Conservation (phyloP, 2,329 filamentous ascomycete genomes). For the Paracoccidioides brasiliensis region DNA sequence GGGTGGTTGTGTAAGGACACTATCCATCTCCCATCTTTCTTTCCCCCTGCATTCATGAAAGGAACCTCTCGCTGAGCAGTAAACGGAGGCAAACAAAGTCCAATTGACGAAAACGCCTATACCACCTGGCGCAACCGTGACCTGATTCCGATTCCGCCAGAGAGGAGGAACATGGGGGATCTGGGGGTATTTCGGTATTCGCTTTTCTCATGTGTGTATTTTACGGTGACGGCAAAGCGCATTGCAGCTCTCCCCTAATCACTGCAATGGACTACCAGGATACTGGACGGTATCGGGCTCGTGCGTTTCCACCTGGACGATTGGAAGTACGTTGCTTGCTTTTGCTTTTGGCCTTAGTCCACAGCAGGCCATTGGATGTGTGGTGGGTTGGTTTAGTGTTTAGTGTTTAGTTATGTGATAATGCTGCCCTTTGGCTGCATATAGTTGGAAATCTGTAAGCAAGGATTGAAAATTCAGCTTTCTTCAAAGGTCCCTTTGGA, state of each 20-base stretch:
- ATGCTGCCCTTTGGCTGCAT: background rate
- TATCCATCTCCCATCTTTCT: background rate
- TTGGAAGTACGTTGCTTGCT: slow-evolving; percentile 16
- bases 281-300: slow-evolving; percentile 21
- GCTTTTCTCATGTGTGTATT: background rate
- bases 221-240: background rate
- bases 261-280: slow-evolving; percentile 7
- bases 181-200: slow-evolving; percentile 15
- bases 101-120: slow-evolving; percentile 13
- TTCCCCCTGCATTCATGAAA: background rate
- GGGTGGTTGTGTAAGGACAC: too few relatives aligned
- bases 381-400: slow-evolving; percentile 8
- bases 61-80: too few relatives aligned
- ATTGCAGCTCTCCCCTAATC: background rate
- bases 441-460: too few relatives aligned
- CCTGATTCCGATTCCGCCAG: slow-evolving; percentile 18
- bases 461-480: too few relatives aligned
- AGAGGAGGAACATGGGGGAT: slow-evolving; percentile 18
- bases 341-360: slow-evolving; percentile 17
- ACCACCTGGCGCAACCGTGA: slow-evolving; percentile 20
- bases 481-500: too few relatives aligned
- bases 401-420: too few relatives aligned
- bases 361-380: slow-evolving; percentile 15
- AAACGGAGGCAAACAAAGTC: slow-evolving; percentile 5
- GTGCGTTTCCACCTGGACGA: slow-evolving; percentile 19